phyloP scores from a whole-genome alignment of 495 filamentous ascomycete genomes.

The Penicillium diatomitis region DNA sequence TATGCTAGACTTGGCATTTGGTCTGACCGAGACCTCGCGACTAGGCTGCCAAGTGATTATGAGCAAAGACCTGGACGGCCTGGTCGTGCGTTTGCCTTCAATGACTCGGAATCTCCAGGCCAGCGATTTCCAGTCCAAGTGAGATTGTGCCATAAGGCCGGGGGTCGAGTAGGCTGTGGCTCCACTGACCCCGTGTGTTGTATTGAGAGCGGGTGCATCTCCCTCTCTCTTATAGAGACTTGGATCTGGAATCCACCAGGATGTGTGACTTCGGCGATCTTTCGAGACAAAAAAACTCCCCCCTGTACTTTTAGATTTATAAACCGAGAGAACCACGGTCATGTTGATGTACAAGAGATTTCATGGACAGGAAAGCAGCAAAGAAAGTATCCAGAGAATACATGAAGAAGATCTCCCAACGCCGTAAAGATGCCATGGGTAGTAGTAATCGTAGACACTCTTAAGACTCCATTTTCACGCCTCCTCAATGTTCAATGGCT shows the following conservation, averaged over 20 bases:
- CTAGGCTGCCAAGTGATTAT: slow-evolving; percentile 91
- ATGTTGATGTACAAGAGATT: slow-evolving; percentile 1
- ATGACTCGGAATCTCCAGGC: slow-evolving; percentile 97
- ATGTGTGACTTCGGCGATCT: no score
- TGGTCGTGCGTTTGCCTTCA: slow-evolving; percentile 72
- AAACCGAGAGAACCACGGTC: no score
- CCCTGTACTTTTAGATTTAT: no score
- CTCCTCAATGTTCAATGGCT: slow-evolving; percentile 40
- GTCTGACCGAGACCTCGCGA: slow-evolving; percentile 90
- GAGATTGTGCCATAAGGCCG: neutral
- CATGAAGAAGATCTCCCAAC: slow-evolving; percentile 20
- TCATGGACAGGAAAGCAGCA: slow-evolving; percentile 5
- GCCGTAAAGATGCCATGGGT: slow-evolving; percentile 31
- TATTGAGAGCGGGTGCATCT: no score
- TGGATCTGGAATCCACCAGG: no score
- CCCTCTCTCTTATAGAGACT: no score
- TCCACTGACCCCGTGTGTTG: no score
- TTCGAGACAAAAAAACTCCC: no score
- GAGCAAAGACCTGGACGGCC: slow-evolving; percentile 78
- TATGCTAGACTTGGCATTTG: slow-evolving; percentile 96
- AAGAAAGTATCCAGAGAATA: slow-evolving; percentile 10
- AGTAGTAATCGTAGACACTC: slow-evolving; percentile 7
- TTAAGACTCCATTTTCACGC: slow-evolving; percentile 23
- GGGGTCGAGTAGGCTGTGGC: no score
- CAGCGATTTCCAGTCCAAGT: slow-evolving; percentile 65